Conservation (phyloP, 108 stramenopile species). For the Craspedostauros australis region DNA sequence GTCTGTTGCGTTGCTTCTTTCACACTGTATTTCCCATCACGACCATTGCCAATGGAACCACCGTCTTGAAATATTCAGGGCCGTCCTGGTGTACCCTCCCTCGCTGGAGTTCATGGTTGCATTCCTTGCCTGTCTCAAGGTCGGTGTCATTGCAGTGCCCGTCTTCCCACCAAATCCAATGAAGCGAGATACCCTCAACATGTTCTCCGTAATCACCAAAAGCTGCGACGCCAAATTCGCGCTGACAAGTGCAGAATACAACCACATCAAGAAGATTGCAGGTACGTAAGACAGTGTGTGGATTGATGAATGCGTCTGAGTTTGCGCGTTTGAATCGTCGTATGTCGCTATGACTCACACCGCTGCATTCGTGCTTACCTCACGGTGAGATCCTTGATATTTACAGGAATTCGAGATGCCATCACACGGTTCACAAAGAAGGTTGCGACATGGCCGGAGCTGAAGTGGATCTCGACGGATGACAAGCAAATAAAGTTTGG, state of each 20-base stretch:
- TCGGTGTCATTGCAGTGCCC: constrained; percentile 86
- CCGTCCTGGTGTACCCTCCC: constrained; percentile 93
- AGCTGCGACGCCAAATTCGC: constrained; percentile 82
- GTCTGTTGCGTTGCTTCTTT: background rate
- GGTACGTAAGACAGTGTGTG: constrained; percentile 10
- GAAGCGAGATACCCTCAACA: constrained; percentile 59
- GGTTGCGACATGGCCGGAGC: constrained; percentile 59
- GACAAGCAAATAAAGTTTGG: constrained; percentile 14
- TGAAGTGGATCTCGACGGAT: constrained; percentile 73
- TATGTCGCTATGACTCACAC: no score
- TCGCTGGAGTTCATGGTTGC: constrained; percentile 92
- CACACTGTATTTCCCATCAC: background rate
- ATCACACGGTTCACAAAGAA: constrained; percentile 12
- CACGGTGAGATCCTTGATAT: no score
- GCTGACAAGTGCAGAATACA: constrained; percentile 82
- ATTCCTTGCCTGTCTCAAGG: constrained; percentile 93
- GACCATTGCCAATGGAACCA: background rate
- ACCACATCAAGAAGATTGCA: constrained; percentile 62
- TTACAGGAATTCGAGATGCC: no score
- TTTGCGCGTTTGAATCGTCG: background rate
- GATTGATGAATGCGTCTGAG: background rate
- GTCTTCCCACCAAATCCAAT: constrained; percentile 95
- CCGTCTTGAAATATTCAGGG: constrained; percentile 14
- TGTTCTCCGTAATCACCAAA: constrained; percentile 72
- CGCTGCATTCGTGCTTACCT: no score